phyloP scores from a whole-genome alignment of 768 basidiomycete genomes.

The Rossbeevera mucosa region DNA sequence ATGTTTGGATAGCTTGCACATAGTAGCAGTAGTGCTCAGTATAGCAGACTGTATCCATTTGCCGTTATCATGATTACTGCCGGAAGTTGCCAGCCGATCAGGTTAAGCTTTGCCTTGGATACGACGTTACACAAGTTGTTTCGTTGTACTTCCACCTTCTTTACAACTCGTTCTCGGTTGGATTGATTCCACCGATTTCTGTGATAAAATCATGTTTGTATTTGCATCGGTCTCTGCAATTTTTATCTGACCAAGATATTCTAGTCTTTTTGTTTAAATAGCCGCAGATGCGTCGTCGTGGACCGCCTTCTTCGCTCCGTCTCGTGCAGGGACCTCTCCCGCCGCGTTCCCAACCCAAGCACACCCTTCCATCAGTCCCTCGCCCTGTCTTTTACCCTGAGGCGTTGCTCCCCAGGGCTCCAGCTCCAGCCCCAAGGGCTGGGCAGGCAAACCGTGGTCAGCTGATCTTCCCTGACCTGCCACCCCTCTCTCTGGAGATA shows the following conservation, averaged over 20 bases:
- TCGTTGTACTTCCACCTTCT: not conserved
- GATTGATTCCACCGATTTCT: slow-evolving; percentile 2
- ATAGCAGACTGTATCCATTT: not conserved
- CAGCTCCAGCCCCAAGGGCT: slow-evolving; percentile 17
- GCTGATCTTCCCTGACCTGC: slow-evolving; percentile 19
- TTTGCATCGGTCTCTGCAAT: too few relatives aligned
- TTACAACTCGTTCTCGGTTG: not conserved
- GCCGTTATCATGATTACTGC: not conserved
- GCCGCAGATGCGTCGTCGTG: slow-evolving; percentile 56
- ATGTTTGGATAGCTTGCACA: not conserved
- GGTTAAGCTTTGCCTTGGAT: not conserved
- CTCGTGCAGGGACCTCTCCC: slow-evolving; percentile 61
- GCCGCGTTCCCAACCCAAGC: slow-evolving; percentile 54
- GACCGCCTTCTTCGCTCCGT: slow-evolving; percentile 61
- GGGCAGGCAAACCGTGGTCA: slow-evolving; percentile 5
- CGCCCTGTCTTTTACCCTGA: slow-evolving; percentile 45
- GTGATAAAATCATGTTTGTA: slow-evolving; percentile 3
- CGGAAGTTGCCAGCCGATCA: not conserved
- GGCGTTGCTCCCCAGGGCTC: slow-evolving; percentile 20
- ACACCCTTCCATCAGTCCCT: slow-evolving; percentile 65
- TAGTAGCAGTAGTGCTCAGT: not conserved
- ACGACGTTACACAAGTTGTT: not conserved
- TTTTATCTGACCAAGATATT: not conserved
- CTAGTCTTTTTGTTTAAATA: not conserved
- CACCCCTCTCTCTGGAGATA: slow-evolving; percentile 20